These are phyloP conservation scores for Yamadazyma sp. DNA, from an alignment of 1,139 yeast species.

Conservation along the genomic window DNA sequence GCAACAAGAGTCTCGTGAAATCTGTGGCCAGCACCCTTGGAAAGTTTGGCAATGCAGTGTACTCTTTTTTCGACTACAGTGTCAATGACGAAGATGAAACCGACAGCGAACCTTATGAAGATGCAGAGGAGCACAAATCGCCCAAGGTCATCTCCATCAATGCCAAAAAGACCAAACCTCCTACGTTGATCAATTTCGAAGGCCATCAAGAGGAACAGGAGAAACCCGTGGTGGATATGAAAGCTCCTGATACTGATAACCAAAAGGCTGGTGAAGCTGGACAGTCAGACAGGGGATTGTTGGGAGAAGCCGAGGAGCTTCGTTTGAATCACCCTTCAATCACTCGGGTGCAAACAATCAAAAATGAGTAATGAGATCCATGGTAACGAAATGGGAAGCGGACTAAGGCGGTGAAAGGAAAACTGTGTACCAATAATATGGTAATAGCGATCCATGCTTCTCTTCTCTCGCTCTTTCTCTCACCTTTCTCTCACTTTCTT, in stretches of 20 bases:
- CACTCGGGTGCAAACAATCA: slow-evolving; percentile 24
- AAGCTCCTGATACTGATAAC: not conserved
- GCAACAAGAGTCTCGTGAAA: slow-evolving; percentile 17
- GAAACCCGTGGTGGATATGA: not conserved
- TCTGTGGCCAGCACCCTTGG: slow-evolving; percentile 13
- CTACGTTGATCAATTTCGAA: slow-evolving; percentile 15
- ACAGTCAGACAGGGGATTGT: not conserved
- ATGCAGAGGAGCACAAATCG: slow-evolving; percentile 9
- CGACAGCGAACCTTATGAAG: slow-evolving; percentile 5
- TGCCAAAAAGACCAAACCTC: slow-evolving; percentile 13
- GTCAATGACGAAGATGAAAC: slow-evolving; percentile 17
- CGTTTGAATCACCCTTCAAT: slow-evolving; percentile 14
- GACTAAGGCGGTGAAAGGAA: no score
- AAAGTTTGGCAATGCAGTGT: slow-evolving; percentile 31
- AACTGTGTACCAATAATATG: not conserved
- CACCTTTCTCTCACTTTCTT: no score
- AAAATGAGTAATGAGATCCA: not conserved
- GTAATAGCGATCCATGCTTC: no score
- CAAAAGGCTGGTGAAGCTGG: not conserved
- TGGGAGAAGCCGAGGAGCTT: not conserved
- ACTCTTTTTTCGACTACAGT: slow-evolving; percentile 46
- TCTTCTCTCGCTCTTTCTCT: no score
- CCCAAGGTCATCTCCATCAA: slow-evolving; percentile 22
- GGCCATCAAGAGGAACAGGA: not conserved
- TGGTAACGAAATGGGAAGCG: no score